Evolutionary conservation across 257 asterid species (phyloP), one percentile per base, ranked within the genome.

Genomic region (Gardenia jasminoides): DNA sequence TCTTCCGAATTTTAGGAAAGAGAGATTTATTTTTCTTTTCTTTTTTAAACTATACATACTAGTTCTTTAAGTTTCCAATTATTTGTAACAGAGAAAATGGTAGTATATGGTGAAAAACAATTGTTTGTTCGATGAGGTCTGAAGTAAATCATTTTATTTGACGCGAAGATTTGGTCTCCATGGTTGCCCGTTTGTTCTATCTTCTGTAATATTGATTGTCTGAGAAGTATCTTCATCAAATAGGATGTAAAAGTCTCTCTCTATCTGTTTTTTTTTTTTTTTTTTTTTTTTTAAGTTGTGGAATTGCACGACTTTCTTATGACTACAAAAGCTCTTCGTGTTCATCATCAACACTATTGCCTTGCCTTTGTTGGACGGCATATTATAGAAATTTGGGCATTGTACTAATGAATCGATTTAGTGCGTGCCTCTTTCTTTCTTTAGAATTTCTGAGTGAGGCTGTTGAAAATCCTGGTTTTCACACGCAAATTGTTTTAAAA

Each of bases 1-100:
- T 78, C 79, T 69, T 78, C 31, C 19, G 43, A 78, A 56, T 64
- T 78, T 82, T 77, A 44, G 61, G 30, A 71, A 64, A 82, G 79
- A 72, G 76, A 56, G 54, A 73, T 33, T 36, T 65, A 17, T 52
- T 16, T 59, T 56, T 41, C 8, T 43, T 70, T 80, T 71, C 52
- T 41, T 30, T 19, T 30, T 12, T 17, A 52, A 19, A 36, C 22
- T 64, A 30, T 20, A 64, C 44, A 7, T 78, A 33, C 24, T 11
- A 5, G 3, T 15, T n/a, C n/a, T n/a, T n/a, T n/a, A n/a, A n/a
- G n/a, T n/a, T n/a, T 76, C 44, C 28, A n/a, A 44, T 17, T 26
- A 9, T 24, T 46, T 77, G 64, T 13, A 50, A 0, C 16, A 77
- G 65, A 68, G 50, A 6, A 68, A 43, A 2, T 30, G 80, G 80